Conservation (phyloP, 441 rosid species). For the Theobroma grandiflorum region DNA sequence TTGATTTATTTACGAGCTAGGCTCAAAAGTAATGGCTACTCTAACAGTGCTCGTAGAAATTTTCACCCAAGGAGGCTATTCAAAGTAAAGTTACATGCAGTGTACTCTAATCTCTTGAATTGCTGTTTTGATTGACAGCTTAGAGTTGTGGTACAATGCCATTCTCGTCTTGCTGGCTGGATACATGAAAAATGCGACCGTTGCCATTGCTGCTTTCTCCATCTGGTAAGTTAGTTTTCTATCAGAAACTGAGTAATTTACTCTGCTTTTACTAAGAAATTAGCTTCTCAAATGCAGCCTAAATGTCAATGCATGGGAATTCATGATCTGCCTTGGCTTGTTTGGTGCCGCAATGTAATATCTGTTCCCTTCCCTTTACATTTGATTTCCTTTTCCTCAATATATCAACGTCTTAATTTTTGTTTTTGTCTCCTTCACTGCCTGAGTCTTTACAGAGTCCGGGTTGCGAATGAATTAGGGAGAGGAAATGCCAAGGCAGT, state of each 20-base stretch:
- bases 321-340: slow-evolving; percentile 63
- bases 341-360: slow-evolving; percentile 45
- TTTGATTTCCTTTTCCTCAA: too few species aligned
- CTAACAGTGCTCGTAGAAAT: too few species aligned
- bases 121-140: slow-evolving; percentile 34
- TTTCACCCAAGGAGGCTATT: too few species aligned
- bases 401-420: not conserved
- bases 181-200: slow-evolving; percentile 58
- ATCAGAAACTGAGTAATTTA: not conserved
- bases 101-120: not conserved
- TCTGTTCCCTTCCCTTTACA: too few species aligned
- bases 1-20: too few species aligned
- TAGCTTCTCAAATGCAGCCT: slow-evolving; percentile 42
- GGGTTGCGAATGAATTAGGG: slow-evolving; percentile 75
- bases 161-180: slow-evolving; percentile 60
- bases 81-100: not conserved
- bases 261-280: not conserved
- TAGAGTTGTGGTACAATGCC: slow-evolving; percentile 67
- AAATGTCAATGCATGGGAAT: slow-evolving; percentile 51
- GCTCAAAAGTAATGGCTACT: too few species aligned
- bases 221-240: slow-evolving; percentile 48
- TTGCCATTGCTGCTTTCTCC: slow-evolving; percentile 58
- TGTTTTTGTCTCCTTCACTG: not conserved
- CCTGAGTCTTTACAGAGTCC: slow-evolving; percentile 41
- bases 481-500: slow-evolving; percentile 54